Base-by-base conservation (phyloP, 768 basidiomycete species). In the Suillus sp. region DNA sequence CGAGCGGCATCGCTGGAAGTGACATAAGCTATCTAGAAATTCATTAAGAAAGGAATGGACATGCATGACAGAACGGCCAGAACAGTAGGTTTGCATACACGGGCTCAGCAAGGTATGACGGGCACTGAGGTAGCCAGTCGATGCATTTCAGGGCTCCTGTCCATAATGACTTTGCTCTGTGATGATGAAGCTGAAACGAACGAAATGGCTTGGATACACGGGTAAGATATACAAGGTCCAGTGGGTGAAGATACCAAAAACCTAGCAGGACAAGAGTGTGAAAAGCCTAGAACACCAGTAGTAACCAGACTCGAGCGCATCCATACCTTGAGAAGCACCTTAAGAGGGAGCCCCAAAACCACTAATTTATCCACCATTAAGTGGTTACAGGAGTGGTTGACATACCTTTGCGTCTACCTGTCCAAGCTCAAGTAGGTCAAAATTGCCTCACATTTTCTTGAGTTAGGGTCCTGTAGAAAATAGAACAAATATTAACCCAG, bases 161-260 rank as follows among this genome's bases (percentile, higher is more conserved):
- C 57, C 61, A 60, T 37, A 62, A 20, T 25, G 32, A n/a, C 37
- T 37, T 42, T 57, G 25, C 51, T 34, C 55, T 66, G 18, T 18
- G 25, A 59, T 30, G 38, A 62, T 14, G 40, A 20, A 45, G 55
- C 51, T 45, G 59, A 25, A 60, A 43, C 32, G 38, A 38, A 62
- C 59, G 61, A 5, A 60, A 62, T 7, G 10, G 16, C 13, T 60
- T 60, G 27, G 35, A 62, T 30, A 42, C 32, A n/a, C 38, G 22
- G 20, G 34, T 18, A 6, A 62, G 30, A 53, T 53, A 20, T 34
- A 53, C 30, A 30, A 53, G 51, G 30, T 53, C 51, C 2, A 53
- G 18, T n/a, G 51, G 51, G 30, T 60, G 55, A 35, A 32, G 37
- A 22, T 59, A 38, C 13, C 32, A 35, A 40, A 62, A 42, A 62